These are phyloP conservation scores for Malassezia equina DNA, from an alignment of 1,284 basidiomycete genomes.

Conservation along the genomic window DNA sequence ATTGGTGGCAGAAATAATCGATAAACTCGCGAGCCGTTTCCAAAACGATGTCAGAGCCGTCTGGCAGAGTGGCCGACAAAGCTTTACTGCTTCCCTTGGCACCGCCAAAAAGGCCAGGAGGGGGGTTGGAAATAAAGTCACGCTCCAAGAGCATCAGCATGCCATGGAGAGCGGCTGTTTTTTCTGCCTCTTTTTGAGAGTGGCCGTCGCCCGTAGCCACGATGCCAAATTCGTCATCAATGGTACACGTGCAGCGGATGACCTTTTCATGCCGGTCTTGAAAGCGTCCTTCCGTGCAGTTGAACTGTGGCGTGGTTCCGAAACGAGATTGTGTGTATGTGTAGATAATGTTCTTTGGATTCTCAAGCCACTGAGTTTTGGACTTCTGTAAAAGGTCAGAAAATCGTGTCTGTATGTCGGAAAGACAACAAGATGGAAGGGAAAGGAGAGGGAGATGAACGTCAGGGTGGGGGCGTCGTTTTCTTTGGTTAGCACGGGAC, in stretches of 20 bases:
- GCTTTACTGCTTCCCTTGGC: conserved; percentile 49
- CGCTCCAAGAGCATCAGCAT: conserved; percentile 27
- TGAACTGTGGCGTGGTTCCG: conserved; percentile 23
- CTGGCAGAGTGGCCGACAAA: conserved; percentile 52
- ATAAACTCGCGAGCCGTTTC: conserved; percentile 80
- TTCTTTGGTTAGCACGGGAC: background rate
- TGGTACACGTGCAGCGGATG: conserved; percentile 17
- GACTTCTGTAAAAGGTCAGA: conserved; percentile 61
- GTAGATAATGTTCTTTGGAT: conserved; percentile 34
- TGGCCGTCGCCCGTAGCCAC: conserved; percentile 57
- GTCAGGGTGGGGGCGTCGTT: background rate
- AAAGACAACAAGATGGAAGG: background rate
- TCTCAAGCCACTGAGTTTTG: conserved; percentile 22
- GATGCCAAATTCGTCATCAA: conserved; percentile 10
- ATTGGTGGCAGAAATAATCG: conserved; percentile 84
- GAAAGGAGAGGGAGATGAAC: background rate
- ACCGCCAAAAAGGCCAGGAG: conserved; percentile 18
- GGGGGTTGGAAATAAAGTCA: conserved; percentile 23
- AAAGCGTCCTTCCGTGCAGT: conserved; percentile 27
- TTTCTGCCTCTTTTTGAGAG: conserved; percentile 62
- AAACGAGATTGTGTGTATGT: conserved; percentile 28
- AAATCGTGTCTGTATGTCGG: conserved; percentile 21
- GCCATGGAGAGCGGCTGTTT: conserved; percentile 53
- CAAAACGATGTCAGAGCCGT: conserved; percentile 60
- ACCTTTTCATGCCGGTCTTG: conserved; percentile 25